Base-by-base conservation (phyloP, 176 grass and related monocot genomes). In the Rhynchospora tenuis region DNA sequence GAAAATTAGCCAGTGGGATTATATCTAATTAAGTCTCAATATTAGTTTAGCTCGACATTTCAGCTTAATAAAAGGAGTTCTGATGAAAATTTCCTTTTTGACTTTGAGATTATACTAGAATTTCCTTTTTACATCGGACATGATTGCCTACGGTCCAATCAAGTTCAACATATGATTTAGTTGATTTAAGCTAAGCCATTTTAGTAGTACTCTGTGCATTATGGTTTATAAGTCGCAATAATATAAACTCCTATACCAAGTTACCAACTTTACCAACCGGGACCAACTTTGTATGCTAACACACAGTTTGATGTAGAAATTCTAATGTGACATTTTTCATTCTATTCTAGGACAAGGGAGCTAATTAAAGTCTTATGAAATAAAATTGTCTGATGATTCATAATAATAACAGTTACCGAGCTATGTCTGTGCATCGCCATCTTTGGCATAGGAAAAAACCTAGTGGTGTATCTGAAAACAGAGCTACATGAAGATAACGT, bases 401-500 rank as follows among this genome's bases (percentile, higher is more conserved):
- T 50, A 78, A 45, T 62, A 44, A 75, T 80, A 7, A 12, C 86
- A 97, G 91, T 88, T 50, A 93, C 89, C 59, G 87, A 97, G 81
- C 89, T 87, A 73, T 93, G 90, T 74, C 89, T 89, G 77, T 81
- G 85, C 62, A 83, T 93, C 56, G 89, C 91, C 1, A 88, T 88
- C 70, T 91, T 86, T 45, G 94, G 89, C 66, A 97, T 97, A 61
- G 61, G 86, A 59, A 91, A 85, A 78, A 93, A 97, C 71, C 76
- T 97, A 50, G 91, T 97, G 29, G 89, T 88, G 28, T 97, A 93
- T 81, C 87, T 97, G 16, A 88, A 84, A 85, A 90, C 65, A 44
- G 81, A 83, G 23, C 78, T 93, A 57, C 89, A 83, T 26, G 89
- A 97, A 73, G 92, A 80, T 52, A 97, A 91, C 73, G 86, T 86